Evolutionary conservation across 768 basidiomycete genomes (phyloP).

Genomic region (Lenzites betulinus): DNA sequence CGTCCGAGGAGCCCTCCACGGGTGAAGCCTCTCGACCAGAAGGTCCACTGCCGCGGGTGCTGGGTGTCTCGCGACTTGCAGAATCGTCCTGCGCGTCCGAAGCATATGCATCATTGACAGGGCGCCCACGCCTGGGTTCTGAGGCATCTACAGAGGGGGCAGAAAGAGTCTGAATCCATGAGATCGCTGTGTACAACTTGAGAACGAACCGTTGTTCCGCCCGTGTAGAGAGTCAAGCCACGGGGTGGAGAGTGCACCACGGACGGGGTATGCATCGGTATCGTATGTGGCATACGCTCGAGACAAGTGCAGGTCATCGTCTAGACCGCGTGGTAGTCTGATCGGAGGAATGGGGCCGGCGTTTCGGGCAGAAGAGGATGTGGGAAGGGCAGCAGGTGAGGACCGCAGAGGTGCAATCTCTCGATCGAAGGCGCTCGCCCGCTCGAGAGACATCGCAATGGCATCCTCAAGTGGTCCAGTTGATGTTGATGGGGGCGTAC

Average conservation of each 20-base stretch:
- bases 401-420: constrained; percentile 15
- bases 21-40: too few relatives aligned
- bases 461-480: neutral
- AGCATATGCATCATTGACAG: neutral
- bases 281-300: neutral
- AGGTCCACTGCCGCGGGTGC: too few relatives aligned
- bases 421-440: constrained; percentile 14
- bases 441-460: constrained; percentile 7
- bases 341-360: neutral
- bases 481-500: neutral
- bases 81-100: too few relatives aligned
- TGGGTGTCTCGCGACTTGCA: too few relatives aligned
- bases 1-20: too few relatives aligned
- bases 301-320: neutral
- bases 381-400: constrained; percentile 5
- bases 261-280: neutral
- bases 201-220: neutral
- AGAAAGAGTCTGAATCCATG: neutral
- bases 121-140: too few relatives aligned
- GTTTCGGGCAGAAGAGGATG: neutral
- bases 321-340: neutral
- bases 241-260: too few relatives aligned
- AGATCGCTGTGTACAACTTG: neutral
- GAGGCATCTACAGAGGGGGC: neutral
- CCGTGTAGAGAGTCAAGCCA: neutral